A percentile compares a stretch with the other conserved stretches of the same genome.
These are phyloP conservation scores for Penicillium paradoxum DNA, from an alignment of 495 filamentous ascomycete species.

Conservation along the genomic window DNA sequence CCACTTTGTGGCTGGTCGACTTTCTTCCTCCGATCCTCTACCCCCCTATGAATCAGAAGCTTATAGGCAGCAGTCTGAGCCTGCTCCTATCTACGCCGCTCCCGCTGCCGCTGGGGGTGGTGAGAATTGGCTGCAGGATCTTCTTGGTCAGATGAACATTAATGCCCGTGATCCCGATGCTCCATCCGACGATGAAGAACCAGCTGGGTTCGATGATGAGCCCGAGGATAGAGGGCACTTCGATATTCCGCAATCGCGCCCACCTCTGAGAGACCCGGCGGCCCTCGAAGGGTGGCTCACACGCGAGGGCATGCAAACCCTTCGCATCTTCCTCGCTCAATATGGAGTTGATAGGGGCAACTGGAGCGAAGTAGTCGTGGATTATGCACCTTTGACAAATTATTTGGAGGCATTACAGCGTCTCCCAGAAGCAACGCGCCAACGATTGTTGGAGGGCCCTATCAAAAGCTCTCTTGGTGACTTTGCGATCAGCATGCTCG, in stretches of 20 bases:
- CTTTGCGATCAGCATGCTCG: slow-evolving; percentile 38
- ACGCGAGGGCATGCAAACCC: slow-evolving; percentile 28
- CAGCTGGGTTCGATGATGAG: slow-evolving; percentile 3
- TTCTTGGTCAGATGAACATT: slow-evolving; percentile 36
- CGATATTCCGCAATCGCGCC: slow-evolving; percentile 10
- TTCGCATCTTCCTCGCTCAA: slow-evolving; percentile 37
- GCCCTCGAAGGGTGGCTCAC: slow-evolving; percentile 37
- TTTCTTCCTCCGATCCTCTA: slow-evolving; percentile 44
- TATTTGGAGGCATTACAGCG: slow-evolving; percentile 34
- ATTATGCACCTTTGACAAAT: slow-evolving; percentile 34
- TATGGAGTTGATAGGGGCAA: slow-evolving; percentile 44
- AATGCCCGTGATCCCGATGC: slow-evolving; percentile 1
- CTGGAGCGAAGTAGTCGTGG: slow-evolving; percentile 34
- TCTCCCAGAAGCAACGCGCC: slow-evolving; percentile 24
- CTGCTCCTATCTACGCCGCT: slow-evolving; percentile 34
- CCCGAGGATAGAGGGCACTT: slow-evolving; percentile 6
- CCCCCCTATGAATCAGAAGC: slow-evolving; percentile 44
- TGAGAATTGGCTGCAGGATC: slow-evolving; percentile 41
- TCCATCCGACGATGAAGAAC: background rate
- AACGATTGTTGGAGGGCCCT: slow-evolving; percentile 28
- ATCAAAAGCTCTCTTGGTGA: slow-evolving; percentile 36
- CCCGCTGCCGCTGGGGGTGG: slow-evolving; percentile 32
- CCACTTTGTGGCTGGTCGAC: slow-evolving; percentile 37
- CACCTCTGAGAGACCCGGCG: slow-evolving; percentile 28
- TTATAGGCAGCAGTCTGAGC: slow-evolving; percentile 36